A percentile compares a stretch with the other conserved stretches of the same genome.
Conservation (phyloP, 768 basidiomycete species). For the Boletus bicolor region DNA sequence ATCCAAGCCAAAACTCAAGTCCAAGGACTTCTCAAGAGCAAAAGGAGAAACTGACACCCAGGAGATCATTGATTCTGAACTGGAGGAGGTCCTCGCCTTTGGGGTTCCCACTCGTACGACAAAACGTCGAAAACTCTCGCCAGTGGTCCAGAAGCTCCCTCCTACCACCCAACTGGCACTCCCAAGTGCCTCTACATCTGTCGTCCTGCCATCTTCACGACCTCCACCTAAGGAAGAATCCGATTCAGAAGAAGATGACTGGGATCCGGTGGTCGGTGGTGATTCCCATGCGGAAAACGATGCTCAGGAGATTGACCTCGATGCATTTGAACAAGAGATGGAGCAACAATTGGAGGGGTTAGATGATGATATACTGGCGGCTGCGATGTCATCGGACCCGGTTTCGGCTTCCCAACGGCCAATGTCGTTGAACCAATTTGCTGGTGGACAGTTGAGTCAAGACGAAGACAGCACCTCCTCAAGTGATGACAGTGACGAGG, state of each 20-base stretch:
- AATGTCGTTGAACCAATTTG: conserved; percentile 51
- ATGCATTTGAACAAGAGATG: conserved; percentile 36
- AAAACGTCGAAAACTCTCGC: conserved; percentile 31
- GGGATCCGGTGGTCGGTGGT: conserved; percentile 44
- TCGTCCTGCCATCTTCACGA: conserved; percentile 31
- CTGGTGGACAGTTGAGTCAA: conserved; percentile 37
- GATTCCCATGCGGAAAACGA: conserved; percentile 28
- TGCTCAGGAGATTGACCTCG: conserved; percentile 34
- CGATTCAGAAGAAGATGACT: conserved; percentile 49
- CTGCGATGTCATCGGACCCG: conserved; percentile 38
- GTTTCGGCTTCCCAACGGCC: conserved; percentile 33
- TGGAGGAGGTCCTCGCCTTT: conserved; percentile 49
- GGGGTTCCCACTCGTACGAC: conserved; percentile 41
- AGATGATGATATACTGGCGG: conserved; percentile 52
- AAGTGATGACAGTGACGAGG: conserved; percentile 55
- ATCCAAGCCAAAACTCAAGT: conserved; percentile 27
- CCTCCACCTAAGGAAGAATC: conserved; percentile 32
- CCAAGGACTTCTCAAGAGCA: conserved; percentile 21
- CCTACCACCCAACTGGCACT: conserved; percentile 35
- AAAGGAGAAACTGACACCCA: conserved; percentile 21
- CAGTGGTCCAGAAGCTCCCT: conserved; percentile 18
- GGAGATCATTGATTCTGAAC: conserved; percentile 27
- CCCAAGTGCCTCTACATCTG: conserved; percentile 32
- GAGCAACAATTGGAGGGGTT: conserved; percentile 36
- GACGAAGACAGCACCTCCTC: conserved; percentile 52